phyloP scores from a whole-genome alignment of 2,329 filamentous ascomycete genomes.

The Diaporthe batatas region DNA sequence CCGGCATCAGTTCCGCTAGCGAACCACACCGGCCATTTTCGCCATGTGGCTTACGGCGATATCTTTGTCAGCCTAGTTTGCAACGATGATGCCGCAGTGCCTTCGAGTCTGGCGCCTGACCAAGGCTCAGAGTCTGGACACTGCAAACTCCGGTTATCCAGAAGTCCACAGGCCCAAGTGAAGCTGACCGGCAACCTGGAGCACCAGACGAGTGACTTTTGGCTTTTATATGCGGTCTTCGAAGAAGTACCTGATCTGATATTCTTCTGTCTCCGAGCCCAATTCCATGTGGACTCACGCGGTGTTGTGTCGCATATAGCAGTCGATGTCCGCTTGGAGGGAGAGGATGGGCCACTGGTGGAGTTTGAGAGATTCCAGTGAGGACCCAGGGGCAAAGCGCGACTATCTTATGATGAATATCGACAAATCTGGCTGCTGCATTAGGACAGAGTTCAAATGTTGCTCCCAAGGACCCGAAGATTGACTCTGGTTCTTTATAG shows the following conservation, averaged over 20 bases:
- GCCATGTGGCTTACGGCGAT: slow-evolving; percentile 41
- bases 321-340: slow-evolving; percentile 38
- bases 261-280: background rate
- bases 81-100: background rate
- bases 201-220: slow-evolving; percentile 36
- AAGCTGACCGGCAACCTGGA: background rate
- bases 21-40: slow-evolving; percentile 39
- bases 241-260: slow-evolving; percentile 8
- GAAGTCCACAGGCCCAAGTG: background rate
- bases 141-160: slow-evolving; percentile 13
- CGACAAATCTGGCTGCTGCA: background rate
- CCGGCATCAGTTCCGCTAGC: slow-evolving; percentile 31
- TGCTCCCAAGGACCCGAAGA: background rate
- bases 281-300: slow-evolving; percentile 38
- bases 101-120: background rate
- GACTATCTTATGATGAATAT: background rate
- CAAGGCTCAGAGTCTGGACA: background rate
- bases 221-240: slow-evolving; percentile 3
- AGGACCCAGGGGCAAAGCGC: background rate
- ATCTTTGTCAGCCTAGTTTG: slow-evolving; percentile 33
- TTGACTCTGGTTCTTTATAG: background rate
- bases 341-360: slow-evolving; percentile 36
- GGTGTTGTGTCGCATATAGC: slow-evolving; percentile 39
- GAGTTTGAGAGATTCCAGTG: slow-evolving; percentile 37
- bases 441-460: too few species aligned